Conservation (phyloP, 352 stramenopile species). For the Phytophthora melonis region DNA sequence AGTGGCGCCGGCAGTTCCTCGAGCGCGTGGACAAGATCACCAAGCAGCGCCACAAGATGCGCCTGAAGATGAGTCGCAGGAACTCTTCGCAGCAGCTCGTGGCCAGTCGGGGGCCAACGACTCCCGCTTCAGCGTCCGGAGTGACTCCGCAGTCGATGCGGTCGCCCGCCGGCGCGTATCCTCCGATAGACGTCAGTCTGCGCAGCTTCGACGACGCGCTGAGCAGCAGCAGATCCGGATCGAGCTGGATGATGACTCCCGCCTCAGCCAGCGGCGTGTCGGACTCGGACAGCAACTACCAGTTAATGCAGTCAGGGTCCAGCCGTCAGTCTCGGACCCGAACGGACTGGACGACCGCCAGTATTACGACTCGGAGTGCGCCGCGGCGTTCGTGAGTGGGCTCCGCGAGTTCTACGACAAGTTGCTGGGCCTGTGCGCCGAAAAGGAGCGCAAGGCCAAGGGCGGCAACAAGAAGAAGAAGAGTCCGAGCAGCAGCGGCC, state of each 20-base stretch:
- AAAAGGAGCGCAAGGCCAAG: slow-evolving; percentile 72
- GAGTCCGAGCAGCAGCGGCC: slow-evolving; percentile 49
- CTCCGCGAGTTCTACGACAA: slow-evolving; percentile 80
- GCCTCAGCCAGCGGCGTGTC: slow-evolving; percentile 30
- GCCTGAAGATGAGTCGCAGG: slow-evolving; percentile 56
- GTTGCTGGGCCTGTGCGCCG: slow-evolving; percentile 56
- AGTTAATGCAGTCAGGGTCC: slow-evolving; percentile 33
- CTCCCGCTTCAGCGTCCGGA: slow-evolving; percentile 41
- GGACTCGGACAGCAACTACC: slow-evolving; percentile 41
- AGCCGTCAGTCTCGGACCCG: slow-evolving; percentile 22
- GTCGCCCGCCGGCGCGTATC: slow-evolving; percentile 44
- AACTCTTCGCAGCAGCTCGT: slow-evolving; percentile 36
- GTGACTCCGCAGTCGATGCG: slow-evolving; percentile 39
- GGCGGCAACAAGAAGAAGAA: slow-evolving; percentile 53
- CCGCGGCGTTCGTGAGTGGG: slow-evolving; percentile 57
- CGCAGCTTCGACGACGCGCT: slow-evolving; percentile 54
- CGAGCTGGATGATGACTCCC: slow-evolving; percentile 46
- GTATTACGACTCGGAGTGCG: slow-evolving; percentile 72
- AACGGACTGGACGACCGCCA: slow-evolving; percentile 58
- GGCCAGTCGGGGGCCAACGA: slow-evolving; percentile 47
- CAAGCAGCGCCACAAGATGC: slow-evolving; percentile 68
- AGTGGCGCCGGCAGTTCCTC: slow-evolving; percentile 81
- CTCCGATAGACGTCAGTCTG: slow-evolving; percentile 37
- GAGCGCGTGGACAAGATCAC: slow-evolving; percentile 77
- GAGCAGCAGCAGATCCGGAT: slow-evolving; percentile 55